phyloP scores from a whole-genome alignment of 495 filamentous ascomycete genomes.

The Hypoxylon crocopeplum region DNA sequence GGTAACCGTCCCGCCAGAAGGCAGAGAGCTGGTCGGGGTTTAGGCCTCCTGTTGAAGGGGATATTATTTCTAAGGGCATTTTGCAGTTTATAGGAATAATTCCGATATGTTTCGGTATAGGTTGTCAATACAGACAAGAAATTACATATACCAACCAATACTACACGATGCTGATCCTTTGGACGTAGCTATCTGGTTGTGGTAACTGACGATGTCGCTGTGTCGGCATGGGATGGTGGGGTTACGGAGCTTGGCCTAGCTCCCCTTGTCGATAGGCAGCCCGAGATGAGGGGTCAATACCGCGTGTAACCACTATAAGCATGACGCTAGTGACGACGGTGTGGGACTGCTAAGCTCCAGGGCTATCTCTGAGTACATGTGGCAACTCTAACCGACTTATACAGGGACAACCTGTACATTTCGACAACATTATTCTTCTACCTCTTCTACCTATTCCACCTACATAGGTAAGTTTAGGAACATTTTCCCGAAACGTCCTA shows the following conservation, averaged over 20 bases:
- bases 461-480: no score
- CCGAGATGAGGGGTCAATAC: conserved; percentile 26
- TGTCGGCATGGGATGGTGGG: conserved; percentile 28
- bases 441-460: background rate
- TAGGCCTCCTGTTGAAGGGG: conserved; percentile 58
- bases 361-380: no score
- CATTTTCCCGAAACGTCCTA: no score
- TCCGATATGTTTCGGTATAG: background rate
- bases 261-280: conserved; percentile 27
- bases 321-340: no score
- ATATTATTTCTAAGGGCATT: background rate
- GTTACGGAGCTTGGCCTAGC: conserved; percentile 18
- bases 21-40: conserved; percentile 71
- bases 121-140: background rate
- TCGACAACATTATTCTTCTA: background rate
- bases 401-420: no score
- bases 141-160: conserved; percentile 6
- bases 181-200: background rate
- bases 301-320: background rate
- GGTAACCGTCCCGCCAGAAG: conserved; percentile 86
- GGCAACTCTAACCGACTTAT: no score
- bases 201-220: conserved; percentile 2
- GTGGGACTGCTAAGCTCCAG: background rate
- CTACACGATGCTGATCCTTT: background rate
- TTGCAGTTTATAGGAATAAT: background rate